Evolutionary conservation across 139 green algal genomes (phyloP), one percentile per base, ranked within the genome.

Genomic region (Monoraphidium neglectum): DNA sequence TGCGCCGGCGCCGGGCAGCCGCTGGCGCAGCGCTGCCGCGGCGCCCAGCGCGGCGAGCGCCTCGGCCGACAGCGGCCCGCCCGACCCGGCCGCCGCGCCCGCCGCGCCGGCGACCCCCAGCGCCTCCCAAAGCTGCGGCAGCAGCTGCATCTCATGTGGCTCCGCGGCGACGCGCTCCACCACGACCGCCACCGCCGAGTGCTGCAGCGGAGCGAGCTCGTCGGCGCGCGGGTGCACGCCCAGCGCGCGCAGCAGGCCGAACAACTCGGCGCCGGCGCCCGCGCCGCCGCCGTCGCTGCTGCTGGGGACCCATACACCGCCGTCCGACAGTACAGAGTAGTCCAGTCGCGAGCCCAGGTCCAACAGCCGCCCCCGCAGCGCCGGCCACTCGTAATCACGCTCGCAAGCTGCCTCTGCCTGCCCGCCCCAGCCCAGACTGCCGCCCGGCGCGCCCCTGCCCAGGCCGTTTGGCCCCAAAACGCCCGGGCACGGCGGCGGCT

Each of bases 111-210:
- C 54, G 18, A 87, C 36, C 35, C 82, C 82, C 26, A 87, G 35
- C 12, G 82, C 74, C n/a, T 83, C 77, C 77, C 82, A 87, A 2
- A 87, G 73, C 26, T 66, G 43, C 33, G 72, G 66, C 68, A 87
- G 72, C 56, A 81, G 37, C 49, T 2, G 28, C 21, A 77, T 33
- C 37, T 82, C 57, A 26, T 38, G 24, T 28, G 82, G 82, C 37
- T 73, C 68, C n/a, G 73, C 60, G 61, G 54, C 74, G 15, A 84
- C 28, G 0, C 77, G 54, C 38, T 83, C 77, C 23, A 76, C 69
- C 63, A 87, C n/a, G 36, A 83, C 56, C 16, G 35, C 74, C 37
- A 82, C 77, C 56, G 76, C 83, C 33, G 69, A 68, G 36, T 77
- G 56, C 63, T 84, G 60, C 74, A 83, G 38, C 26, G 77, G 82